Evolutionary conservation across 305 asterid species (phyloP).

Genomic region (Solanum hybrid): DNA sequence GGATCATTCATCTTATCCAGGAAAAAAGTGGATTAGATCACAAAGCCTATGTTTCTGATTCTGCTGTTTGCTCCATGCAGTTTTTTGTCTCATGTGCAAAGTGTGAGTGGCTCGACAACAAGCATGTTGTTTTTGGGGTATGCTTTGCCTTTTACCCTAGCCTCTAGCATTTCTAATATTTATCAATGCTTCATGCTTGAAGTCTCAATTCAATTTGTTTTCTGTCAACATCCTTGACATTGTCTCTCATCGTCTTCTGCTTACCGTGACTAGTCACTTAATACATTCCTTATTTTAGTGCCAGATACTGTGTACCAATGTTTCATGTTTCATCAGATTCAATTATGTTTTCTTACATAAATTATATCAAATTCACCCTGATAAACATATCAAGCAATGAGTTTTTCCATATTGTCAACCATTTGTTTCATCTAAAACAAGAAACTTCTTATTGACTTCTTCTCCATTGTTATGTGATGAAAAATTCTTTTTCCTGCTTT

Average conservation of each 20-base stretch:
- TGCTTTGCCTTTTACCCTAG: constrained; percentile 4
- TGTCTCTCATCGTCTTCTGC: background rate
- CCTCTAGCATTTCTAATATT: background rate
- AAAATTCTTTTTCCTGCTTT: background rate
- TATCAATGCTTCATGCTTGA: background rate
- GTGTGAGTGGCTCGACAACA: constrained; percentile 98
- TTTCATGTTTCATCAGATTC: background rate
- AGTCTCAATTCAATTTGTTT: background rate
- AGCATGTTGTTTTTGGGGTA: constrained; percentile 97
- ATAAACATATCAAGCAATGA: background rate
- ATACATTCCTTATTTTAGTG: background rate
- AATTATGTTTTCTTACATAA: background rate
- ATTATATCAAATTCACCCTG: background rate
- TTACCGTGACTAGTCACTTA: background rate
- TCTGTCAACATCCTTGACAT: background rate
- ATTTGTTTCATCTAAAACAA: background rate
- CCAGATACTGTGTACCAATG: background rate
- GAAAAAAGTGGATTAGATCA: background rate
- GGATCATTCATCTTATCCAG: background rate
- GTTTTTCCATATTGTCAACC: background rate
- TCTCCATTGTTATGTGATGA: background rate
- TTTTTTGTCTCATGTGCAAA: constrained; percentile 87
- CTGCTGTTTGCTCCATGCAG: constrained; percentile 30
- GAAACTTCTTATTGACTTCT: background rate
- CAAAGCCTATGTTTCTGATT: constrained; percentile 11